These are phyloP conservation scores for Penicillium lagena DNA, from an alignment of 495 filamentous ascomycete genomes.

Conservation along the genomic window DNA sequence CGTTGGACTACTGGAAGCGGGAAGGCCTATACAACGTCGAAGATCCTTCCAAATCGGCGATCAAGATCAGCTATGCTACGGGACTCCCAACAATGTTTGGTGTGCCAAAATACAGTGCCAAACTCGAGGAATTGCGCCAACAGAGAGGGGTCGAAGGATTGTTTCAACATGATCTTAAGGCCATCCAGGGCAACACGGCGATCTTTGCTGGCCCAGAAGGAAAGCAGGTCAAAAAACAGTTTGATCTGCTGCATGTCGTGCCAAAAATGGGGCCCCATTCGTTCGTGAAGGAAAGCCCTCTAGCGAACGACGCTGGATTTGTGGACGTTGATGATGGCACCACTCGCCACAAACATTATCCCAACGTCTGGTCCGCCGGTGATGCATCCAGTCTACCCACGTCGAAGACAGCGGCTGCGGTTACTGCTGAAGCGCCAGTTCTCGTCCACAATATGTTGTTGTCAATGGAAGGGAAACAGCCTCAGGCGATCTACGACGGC, in stretches of 20 bases:
- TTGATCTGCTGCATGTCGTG: constrained; percentile 54
- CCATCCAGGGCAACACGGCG: constrained; percentile 51
- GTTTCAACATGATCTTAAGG: constrained; percentile 61
- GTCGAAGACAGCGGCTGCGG: constrained; percentile 62
- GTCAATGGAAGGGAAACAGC: constrained; percentile 48
- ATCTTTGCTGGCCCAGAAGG: constrained; percentile 43
- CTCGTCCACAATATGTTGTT: constrained; percentile 50
- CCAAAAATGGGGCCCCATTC: constrained; percentile 58
- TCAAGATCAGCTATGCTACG: constrained; percentile 59
- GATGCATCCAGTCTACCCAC: constrained; percentile 62
- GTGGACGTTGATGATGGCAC: constrained; percentile 59
- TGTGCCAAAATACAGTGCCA: constrained; percentile 61
- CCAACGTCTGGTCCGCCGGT: constrained; percentile 64
- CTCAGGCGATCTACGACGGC: constrained; percentile 50
- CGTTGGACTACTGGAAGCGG: constrained; percentile 57
- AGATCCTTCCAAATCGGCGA: constrained; percentile 34
- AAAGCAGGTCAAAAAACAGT: constrained; percentile 41
- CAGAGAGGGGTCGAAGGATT: constrained; percentile 59
- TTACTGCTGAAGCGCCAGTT: constrained; percentile 57
- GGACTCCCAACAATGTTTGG: constrained; percentile 60
- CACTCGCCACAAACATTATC: constrained; percentile 53
- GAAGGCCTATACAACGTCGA: constrained; percentile 49
- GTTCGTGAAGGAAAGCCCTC: constrained; percentile 50
- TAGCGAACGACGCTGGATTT: constrained; percentile 55
- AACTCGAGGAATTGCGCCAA: constrained; percentile 53